Evolutionary conservation across 2,329 filamentous ascomycete species (phyloP), one percentile per base, ranked within the genome.

Genomic region (Aspergillaceae sp.): DNA sequence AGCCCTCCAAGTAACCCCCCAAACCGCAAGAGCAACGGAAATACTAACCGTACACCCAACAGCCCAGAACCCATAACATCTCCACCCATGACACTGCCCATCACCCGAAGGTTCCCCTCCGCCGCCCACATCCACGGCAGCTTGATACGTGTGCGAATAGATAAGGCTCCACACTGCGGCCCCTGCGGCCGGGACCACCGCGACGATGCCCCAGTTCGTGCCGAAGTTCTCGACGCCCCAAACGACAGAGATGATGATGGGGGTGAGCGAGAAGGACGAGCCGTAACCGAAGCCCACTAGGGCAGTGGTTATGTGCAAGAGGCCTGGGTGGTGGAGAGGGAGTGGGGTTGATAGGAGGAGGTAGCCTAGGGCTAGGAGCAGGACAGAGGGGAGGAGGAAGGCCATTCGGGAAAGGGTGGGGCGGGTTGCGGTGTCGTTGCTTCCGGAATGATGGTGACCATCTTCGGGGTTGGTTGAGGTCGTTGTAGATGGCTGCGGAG

Each of bases 141-240:
- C 61, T 55, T 69, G 66, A 46, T 70, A 69, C 19, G 57, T 62
- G 29, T 49, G 56, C 41, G 86, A 87, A 64, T 97, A 98, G n/a
- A 96, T 72, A 0, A 92, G 66, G 0, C 90, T 88, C 89, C 91
- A 98, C 30, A 95, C 76, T 0, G 88, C 88, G 0, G 91, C 89
- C 0, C 91, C 92, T 0, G 86, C 69, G 0, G 92, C 92, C 2
- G 92, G 92, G 47, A 91, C 83, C 74, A 94, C 92, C 37, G 90
- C 89, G 5, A 97, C 82, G 50, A 97, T 90, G 7, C 92, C 92
- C 82, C 91, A 98, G 59, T 98, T 97, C 0, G 92, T 98, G 48
- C 88, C 92, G 63, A 98, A 97, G 64, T 97, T 98, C 72, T 97
- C 90, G 0, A 95, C 89, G 28, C 92, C 92, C 92, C 92, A 98